Percentiles rank a stretch among this genome's conserved stretches.
phyloP scores from a whole-genome alignment of 768 basidiomycete species.

The Xerocomus potaroensis region DNA sequence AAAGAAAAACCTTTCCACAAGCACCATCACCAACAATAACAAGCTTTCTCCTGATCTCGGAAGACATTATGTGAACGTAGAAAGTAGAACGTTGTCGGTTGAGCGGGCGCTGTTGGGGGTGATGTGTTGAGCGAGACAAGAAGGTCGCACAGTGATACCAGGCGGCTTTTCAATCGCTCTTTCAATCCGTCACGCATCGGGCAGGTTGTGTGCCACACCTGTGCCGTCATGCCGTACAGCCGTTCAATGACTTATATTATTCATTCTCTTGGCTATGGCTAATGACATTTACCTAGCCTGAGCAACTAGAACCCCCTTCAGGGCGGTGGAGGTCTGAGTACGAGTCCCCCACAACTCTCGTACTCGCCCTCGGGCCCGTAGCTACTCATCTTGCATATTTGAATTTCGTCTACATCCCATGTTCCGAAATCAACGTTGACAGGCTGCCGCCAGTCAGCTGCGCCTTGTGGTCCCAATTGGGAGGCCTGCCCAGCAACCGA shows the following conservation, averaged over 20 bases:
- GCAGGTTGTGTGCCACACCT: slow-evolving; percentile 27
- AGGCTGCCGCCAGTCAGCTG: slow-evolving; percentile 15
- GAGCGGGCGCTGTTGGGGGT: slow-evolving; percentile 35
- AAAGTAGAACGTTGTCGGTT: slow-evolving; percentile 28
- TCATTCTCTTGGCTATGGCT: not conserved
- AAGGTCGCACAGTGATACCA: slow-evolving; percentile 34
- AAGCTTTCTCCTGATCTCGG: slow-evolving; percentile 98
- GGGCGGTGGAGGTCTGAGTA: not conserved
- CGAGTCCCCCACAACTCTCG: slow-evolving; percentile 37
- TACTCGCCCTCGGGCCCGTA: slow-evolving; percentile 61
- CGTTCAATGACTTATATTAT: too few relatives aligned
- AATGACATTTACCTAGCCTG: not conserved
- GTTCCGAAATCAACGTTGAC: slow-evolving; percentile 46
- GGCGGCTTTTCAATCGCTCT: slow-evolving; percentile 33
- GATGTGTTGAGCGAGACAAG: slow-evolving; percentile 38
- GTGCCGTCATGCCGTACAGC: slow-evolving; percentile 27
- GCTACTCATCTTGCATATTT: slow-evolving; percentile 72
- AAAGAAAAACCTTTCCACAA: slow-evolving; percentile 74
- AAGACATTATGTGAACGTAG: slow-evolving; percentile 63
- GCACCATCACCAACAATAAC: slow-evolving; percentile 99
- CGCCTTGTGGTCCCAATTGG: slow-evolving; percentile 1
- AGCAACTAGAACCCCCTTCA: too few relatives aligned
- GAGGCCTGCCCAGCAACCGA: slow-evolving; percentile 21
- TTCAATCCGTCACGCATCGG: slow-evolving; percentile 24
- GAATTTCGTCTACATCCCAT: slow-evolving; percentile 52